These are phyloP conservation scores for Colletotrichum tabaci DNA, from an alignment of 2,329 filamentous ascomycete genomes.

Conservation along the genomic window DNA sequence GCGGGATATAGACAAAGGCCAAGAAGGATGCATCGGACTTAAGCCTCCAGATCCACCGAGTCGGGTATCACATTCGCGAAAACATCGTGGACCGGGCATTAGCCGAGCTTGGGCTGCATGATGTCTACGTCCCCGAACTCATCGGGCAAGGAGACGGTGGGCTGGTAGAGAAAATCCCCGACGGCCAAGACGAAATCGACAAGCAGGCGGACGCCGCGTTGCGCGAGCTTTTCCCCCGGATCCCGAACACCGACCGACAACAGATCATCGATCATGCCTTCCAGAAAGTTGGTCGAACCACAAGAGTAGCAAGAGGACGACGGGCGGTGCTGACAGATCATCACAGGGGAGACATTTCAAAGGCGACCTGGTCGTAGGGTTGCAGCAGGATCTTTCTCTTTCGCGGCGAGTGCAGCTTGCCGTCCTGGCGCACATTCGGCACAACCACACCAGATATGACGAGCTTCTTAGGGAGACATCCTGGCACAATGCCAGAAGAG, in stretches of 20 bases:
- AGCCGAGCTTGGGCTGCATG: slow-evolving; percentile 41
- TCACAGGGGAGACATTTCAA: slow-evolving; percentile 65
- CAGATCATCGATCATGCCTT: slow-evolving; percentile 76
- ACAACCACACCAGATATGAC: slow-evolving; percentile 78
- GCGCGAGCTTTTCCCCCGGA: slow-evolving; percentile 75
- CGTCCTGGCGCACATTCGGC: slow-evolving; percentile 76
- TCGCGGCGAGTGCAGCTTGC: slow-evolving; percentile 76
- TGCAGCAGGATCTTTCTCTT: slow-evolving; percentile 69
- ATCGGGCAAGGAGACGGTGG: slow-evolving; percentile 35
- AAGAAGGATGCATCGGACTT: slow-evolving; percentile 54
- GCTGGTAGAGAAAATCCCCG: slow-evolving; percentile 68
- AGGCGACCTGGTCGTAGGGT: slow-evolving; percentile 70
- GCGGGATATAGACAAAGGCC: slow-evolving; percentile 20
- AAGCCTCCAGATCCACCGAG: slow-evolving; percentile 69
- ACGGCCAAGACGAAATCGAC: slow-evolving; percentile 72
- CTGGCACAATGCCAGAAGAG: slow-evolving; percentile 73
- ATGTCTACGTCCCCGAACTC: slow-evolving; percentile 42
- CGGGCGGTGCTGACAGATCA: slow-evolving; percentile 28
- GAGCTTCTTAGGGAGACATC: slow-evolving; percentile 70
- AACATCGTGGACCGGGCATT: slow-evolving; percentile 71
- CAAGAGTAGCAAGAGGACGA: background rate
- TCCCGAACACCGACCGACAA: slow-evolving; percentile 75
- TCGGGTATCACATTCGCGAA: slow-evolving; percentile 73
- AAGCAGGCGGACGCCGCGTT: slow-evolving; percentile 74
- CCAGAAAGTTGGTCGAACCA: slow-evolving; percentile 65